These are phyloP conservation scores for Ganoderma resinaceum DNA, from an alignment of 1,284 basidiomycete genomes.

Conservation along the genomic window DNA sequence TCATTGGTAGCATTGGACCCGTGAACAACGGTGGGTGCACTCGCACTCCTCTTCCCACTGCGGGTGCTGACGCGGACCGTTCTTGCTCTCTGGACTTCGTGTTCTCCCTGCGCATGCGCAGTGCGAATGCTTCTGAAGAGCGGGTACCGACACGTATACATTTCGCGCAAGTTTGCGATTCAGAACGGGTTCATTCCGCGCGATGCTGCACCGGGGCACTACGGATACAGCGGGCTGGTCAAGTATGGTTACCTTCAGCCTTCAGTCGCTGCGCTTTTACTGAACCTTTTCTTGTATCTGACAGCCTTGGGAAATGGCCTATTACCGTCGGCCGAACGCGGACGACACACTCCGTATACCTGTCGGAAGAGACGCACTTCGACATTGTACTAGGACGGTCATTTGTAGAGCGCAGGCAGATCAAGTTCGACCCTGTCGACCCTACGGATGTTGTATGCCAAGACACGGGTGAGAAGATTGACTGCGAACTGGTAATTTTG, in stretches of 20 bases:
- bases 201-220: conserved; percentile 83
- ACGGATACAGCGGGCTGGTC: conserved; percentile 86
- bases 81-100: conserved; percentile 14
- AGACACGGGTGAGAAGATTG: conserved; percentile 94
- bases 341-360: conserved; percentile 65
- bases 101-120: conserved; percentile 45
- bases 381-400: conserved; percentile 94
- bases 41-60: conserved; percentile 14
- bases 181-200: conserved; percentile 89
- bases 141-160: conserved; percentile 96
- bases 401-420: conserved; percentile 92
- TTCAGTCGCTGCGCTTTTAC: background rate
- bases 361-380: conserved; percentile 96
- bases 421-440: conserved; percentile 85
- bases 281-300: conserved; percentile 15
- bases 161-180: conserved; percentile 92
- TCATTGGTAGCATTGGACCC: conserved; percentile 91
- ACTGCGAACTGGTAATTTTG: conserved; percentile 90
- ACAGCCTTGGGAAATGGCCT: conserved; percentile 79
- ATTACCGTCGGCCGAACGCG: conserved; percentile 61
- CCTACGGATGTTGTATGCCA: conserved; percentile 92
- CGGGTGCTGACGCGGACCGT: conserved; percentile 17
- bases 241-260: conserved; percentile 49
- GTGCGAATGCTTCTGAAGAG: conserved; percentile 93
- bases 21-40: conserved; percentile 77